Base-by-base conservation (phyloP, 106 monocot genomes). In the Gastrodia elata region DNA sequence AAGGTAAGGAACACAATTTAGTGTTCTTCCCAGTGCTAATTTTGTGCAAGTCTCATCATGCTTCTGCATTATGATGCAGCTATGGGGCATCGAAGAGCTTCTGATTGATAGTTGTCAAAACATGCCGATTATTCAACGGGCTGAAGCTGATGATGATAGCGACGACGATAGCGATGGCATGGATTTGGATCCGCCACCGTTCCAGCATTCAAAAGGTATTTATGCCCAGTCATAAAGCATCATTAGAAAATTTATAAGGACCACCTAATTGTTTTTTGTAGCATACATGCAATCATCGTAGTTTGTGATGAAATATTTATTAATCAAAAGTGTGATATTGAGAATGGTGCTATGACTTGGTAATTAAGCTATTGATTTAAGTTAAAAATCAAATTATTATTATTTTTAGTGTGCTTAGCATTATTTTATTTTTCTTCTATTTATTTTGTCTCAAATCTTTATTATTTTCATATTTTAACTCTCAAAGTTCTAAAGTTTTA, bases 41-140 rank as follows among this genome's bases (percentile, higher is more conserved):
- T 18, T 61, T 61, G 30, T 20, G 2, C 32, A 11, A 61, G 26
- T 28, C 30, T 61, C 26, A 28, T 59, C 3, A 13, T 26, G 61
- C 32, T 67, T 67, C 7, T 37, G 16, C 27, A 3, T 33, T 38
- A 34, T 34, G n/a, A n/a, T n/a, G 41, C 80, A 89, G 89, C 65
- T 89, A 28, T 89, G 89, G 89, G 82, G 84, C 55, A 77, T 89
- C 68, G 71, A 89, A 86, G 89, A 89, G 37, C 75, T 89, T 46
- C 64, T 86, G 72, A 76, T n/a, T n/a, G n/a, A 70, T 70, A 59
- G 76, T 27, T 68, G 68, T 71, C 83, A 76, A 61, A 56, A 30
- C 38, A 77, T 38, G 38, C 74, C 68, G 15, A 79, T 46, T 14
- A 38, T 32, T 61, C 59, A 46, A 27, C 22, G 30, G 30, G 72